A percentile compares a stretch with the other conserved stretches of the same genome.
Evolutionary conservation across 2,329 filamentous ascomycete genomes (phyloP).

Genomic region (Onygenales sp.): DNA sequence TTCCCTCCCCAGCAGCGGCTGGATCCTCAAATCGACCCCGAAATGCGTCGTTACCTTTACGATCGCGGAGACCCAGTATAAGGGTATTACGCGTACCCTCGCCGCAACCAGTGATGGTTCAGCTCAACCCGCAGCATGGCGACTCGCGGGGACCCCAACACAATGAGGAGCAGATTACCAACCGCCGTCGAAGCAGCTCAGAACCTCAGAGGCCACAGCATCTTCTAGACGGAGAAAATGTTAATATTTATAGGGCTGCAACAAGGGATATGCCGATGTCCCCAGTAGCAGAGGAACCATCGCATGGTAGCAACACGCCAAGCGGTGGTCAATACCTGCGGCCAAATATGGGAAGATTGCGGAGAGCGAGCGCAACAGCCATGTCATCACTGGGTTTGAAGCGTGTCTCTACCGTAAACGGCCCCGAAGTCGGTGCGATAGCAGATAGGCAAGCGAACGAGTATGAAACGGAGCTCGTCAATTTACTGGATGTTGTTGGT

Average conservation of each 20-base stretch:
- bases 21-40: neutral
- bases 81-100: conserved; percentile 14
- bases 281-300: conserved; percentile 25
- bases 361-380: conserved; percentile 6
- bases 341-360: conserved; percentile 3
- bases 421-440: conserved; percentile 9
- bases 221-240: conserved; percentile 17
- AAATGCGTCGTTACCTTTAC: neutral
- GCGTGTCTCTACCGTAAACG: conserved; percentile 19
- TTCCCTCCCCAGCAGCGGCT: neutral
- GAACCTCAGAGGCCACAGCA: conserved; percentile 28
- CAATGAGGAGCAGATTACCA: conserved; percentile 19
- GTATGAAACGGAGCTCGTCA: conserved; percentile 55
- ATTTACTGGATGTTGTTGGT: conserved; percentile 61
- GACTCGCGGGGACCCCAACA: conserved; percentile 2
- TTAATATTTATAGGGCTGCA: conserved; percentile 14
- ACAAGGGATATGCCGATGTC: conserved; percentile 18
- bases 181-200: conserved; percentile 32
- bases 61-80: conserved; percentile 12
- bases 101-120: conserved; percentile 9
- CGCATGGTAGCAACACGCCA: conserved; percentile 12
- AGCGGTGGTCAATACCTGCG: conserved; percentile 2
- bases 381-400: conserved; percentile 16
- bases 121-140: conserved; percentile 5
- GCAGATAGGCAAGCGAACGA: conserved; percentile 26